phyloP scores from a whole-genome alignment of 2,329 filamentous ascomycete species.

The Talaromyces sp. region DNA sequence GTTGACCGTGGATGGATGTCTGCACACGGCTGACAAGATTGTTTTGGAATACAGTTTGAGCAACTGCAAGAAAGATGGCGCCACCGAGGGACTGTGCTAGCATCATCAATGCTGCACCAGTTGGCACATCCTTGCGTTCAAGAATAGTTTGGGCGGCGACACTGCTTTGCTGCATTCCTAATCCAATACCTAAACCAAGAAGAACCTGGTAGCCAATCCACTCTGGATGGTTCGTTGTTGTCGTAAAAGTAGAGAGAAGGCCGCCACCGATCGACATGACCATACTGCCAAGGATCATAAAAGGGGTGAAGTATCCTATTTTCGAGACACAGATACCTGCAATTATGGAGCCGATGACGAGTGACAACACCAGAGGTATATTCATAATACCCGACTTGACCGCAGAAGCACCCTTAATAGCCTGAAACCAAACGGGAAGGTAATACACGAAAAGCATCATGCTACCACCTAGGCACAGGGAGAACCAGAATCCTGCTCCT shows the following conservation, averaged over 20 bases:
- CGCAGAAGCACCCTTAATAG: slow-evolving; percentile 31
- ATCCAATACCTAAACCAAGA: slow-evolving; percentile 31
- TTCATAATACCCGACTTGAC: slow-evolving; percentile 36
- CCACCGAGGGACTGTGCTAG: slow-evolving; percentile 36
- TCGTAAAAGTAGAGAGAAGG: slow-evolving; percentile 31
- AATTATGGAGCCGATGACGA: slow-evolving; percentile 23
- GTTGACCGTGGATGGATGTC: slow-evolving; percentile 15
- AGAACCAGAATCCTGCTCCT: slow-evolving; percentile 35
- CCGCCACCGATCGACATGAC: slow-evolving; percentile 32
- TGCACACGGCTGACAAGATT: slow-evolving; percentile 24
- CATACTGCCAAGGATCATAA: slow-evolving; percentile 30
- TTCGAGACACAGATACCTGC: slow-evolving; percentile 26
- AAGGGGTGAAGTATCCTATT: slow-evolving; percentile 37
- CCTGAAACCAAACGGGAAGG: slow-evolving; percentile 44
- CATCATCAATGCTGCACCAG: slow-evolving; percentile 31
- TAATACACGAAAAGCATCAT: slow-evolving; percentile 46
- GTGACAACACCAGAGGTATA: slow-evolving; percentile 33
- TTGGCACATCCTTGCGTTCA: slow-evolving; percentile 27
- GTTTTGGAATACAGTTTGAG: slow-evolving; percentile 37
- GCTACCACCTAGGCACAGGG: slow-evolving; percentile 39
- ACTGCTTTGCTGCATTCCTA: slow-evolving; percentile 33
- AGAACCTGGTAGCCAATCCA: slow-evolving; percentile 40
- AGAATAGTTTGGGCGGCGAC: slow-evolving; percentile 33
- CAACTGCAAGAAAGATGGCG: slow-evolving; percentile 33
- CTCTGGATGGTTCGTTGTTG: slow-evolving; percentile 24